Base-by-base conservation (phyloP, 805 yeast species). In the Barnettozyma salicaria region DNA sequence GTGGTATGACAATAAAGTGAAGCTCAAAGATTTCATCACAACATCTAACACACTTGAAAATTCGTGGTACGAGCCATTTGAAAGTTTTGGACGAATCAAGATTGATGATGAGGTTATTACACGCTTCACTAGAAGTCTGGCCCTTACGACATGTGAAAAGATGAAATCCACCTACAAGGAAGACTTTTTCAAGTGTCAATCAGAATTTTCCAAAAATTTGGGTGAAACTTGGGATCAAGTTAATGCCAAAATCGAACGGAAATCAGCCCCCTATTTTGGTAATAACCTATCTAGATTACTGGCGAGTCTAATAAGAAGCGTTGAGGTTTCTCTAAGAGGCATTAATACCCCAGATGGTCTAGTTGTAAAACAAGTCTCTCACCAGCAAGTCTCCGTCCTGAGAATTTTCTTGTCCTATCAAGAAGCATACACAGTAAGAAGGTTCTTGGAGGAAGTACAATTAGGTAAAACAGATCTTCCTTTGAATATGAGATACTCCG, bases 311-410 rank as follows among this genome's bases (percentile, higher is more conserved):
- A 70, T 83, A 16, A 74, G 76, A 37, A 72, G 84, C 2, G 58
- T 74, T 7, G 96, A 86, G 49, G 74, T 84, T 10, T 61, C 81
- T 0, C 53, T 79, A 21, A 64, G 95, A 41, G 85, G 85, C 0
- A 36, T 52, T 3, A 20, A 45, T 1, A 34, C 49, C 17, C 44
- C 53, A n/a, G 67, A 67, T 2, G 69, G 70, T 0, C 44, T 76
- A 10, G 52, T 82, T 0, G 59, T 76, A 3, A 65, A 67, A 27
- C 87, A 80, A 39, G 46, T 86, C 4, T 72, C 86, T 0, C 72
- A 76, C 47, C 87, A 81, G 43, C 58, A 70, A 1, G 47, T 84
- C 30, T 66, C 82, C 2, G 69, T 79, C 12, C 56, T 87, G 39
- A 60, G 92, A 22, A 17, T 32, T 14, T 29, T 33, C 14, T 26